phyloP scores from a whole-genome alignment of 1,284 basidiomycete genomes.

The Tetrapyrgos nigripes region DNA sequence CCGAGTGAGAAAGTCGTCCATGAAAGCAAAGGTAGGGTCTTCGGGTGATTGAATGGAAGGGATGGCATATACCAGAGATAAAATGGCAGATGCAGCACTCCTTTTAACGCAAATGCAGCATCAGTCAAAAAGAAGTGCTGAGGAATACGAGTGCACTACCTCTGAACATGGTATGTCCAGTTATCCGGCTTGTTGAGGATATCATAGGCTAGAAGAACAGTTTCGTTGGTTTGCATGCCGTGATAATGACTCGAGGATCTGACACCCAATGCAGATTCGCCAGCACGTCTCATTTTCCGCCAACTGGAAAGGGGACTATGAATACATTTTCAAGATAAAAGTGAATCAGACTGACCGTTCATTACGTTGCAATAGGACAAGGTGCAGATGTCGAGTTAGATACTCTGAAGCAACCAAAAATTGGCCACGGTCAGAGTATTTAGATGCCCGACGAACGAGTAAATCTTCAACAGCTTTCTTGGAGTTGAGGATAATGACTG shows the following conservation, averaged over 20 bases:
- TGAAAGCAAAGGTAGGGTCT: background rate
- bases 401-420: conserved; percentile 1
- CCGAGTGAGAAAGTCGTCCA: background rate
- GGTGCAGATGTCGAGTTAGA: no score
- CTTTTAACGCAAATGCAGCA: background rate
- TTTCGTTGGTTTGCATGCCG: conserved; percentile 1
- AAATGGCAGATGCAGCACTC: background rate
- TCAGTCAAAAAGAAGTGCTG: no score
- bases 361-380: no score
- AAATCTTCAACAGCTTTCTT: conserved; percentile 8
- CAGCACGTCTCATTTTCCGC: conserved; percentile 14
- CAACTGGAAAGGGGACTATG: no score
- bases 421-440: conserved; percentile 6
- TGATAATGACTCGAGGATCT: background rate
- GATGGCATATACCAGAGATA: conserved; percentile 3
- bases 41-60: background rate
- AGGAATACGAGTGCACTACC: background rate
- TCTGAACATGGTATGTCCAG: background rate
- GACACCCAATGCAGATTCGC: conserved; percentile 6
- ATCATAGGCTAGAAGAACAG: background rate
- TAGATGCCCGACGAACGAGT: background rate
- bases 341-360: background rate
- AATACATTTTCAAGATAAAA: no score
- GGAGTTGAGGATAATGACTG: conserved; percentile 9
- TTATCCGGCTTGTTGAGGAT: background rate